Percentiles rank a stretch among this genome's conserved stretches.
Evolutionary conservation across 495 filamentous ascomycete species (phyloP).

Genomic region (Cetradonia linearis): DNA sequence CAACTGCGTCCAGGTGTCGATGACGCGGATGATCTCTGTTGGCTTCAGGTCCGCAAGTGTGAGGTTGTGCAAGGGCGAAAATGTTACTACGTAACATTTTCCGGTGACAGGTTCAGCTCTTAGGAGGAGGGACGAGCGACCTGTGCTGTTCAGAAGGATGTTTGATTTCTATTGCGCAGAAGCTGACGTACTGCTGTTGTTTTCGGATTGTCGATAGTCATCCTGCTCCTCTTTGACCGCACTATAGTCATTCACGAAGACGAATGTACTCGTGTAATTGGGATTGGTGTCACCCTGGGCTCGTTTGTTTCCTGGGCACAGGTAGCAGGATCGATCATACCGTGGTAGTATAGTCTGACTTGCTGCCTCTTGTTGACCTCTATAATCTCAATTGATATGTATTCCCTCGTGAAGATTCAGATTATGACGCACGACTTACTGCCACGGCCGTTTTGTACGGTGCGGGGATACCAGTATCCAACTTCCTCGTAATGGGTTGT

Average conservation of each 20-base stretch:
- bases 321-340: slow-evolving; percentile 83
- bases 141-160: slow-evolving; percentile 32
- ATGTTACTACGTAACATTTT: slow-evolving; percentile 95
- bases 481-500: slow-evolving; percentile 79
- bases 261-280: slow-evolving; percentile 74
- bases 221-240: slow-evolving; percentile 91
- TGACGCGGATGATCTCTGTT: slow-evolving; percentile 58
- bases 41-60: slow-evolving; percentile 80
- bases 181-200: slow-evolving; percentile 38
- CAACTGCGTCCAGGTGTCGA: slow-evolving; percentile 79
- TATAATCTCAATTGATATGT: slow-evolving; percentile 28
- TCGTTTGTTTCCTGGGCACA: slow-evolving; percentile 92
- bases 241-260: slow-evolving; percentile 96
- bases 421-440: slow-evolving; percentile 51
- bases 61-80: slow-evolving; percentile 78
- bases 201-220: slow-evolving; percentile 46
- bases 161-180: background rate
- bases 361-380: slow-evolving; percentile 82
- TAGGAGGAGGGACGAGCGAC: slow-evolving; percentile 67
- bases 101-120: slow-evolving; percentile 78
- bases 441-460: slow-evolving; percentile 93
- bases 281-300: slow-evolving; percentile 85
- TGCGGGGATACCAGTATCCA: slow-evolving; percentile 94
- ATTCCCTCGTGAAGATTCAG: slow-evolving; percentile 11
- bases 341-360: slow-evolving; percentile 64